Percentiles rank a stretch among this genome's conserved stretches.
These are phyloP conservation scores for Trypanosoma mega DNA, from an alignment of 208 protist species.

Conservation along the genomic window DNA sequence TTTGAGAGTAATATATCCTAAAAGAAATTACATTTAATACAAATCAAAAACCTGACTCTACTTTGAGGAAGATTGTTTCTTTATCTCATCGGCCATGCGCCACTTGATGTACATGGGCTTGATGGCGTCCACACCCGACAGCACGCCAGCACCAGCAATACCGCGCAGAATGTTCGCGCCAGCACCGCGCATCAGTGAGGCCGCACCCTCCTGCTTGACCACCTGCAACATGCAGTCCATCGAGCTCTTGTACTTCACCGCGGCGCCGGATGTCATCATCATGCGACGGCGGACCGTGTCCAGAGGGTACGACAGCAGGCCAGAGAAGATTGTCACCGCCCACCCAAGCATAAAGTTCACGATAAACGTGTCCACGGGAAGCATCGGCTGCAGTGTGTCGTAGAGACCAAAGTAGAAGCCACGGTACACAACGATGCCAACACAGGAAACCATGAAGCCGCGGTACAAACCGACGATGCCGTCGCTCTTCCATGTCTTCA, in stretches of 20 bases:
- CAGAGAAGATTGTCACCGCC: constrained; percentile 67
- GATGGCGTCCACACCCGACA: constrained; percentile 79
- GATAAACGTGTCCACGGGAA: constrained; percentile 69
- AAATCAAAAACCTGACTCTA: too few species aligned
- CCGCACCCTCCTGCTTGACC: constrained; percentile 57
- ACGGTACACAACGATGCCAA: constrained; percentile 97
- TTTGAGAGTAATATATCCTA: too few species aligned
- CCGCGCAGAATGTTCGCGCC: constrained; percentile 79
- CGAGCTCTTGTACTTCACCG: constrained; percentile 72
- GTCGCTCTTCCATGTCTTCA: constrained; percentile 87
- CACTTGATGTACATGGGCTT: constrained; percentile 74
- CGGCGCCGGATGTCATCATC: constrained; percentile 91
- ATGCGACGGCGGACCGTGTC: constrained; percentile 97
- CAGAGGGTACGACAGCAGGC: constrained; percentile 94
- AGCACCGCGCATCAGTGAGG: constrained; percentile 61
- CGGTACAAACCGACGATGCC: constrained; percentile 92
- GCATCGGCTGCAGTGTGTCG: constrained; percentile 80
- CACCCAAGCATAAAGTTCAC: constrained; percentile 75
- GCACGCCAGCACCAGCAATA: constrained; percentile 74
- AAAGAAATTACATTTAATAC: too few species aligned
- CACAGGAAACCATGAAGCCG: constrained; percentile 95
- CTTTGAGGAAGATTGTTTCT: too few species aligned
- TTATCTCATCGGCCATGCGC: constrained; percentile 28
- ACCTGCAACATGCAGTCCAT: constrained; percentile 63
- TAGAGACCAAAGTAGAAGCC: constrained; percentile 97